A percentile compares a stretch with the other conserved stretches of the same genome.
Conservation (phyloP, 768 basidiomycete genomes). For the Suillus decipiens region DNA sequence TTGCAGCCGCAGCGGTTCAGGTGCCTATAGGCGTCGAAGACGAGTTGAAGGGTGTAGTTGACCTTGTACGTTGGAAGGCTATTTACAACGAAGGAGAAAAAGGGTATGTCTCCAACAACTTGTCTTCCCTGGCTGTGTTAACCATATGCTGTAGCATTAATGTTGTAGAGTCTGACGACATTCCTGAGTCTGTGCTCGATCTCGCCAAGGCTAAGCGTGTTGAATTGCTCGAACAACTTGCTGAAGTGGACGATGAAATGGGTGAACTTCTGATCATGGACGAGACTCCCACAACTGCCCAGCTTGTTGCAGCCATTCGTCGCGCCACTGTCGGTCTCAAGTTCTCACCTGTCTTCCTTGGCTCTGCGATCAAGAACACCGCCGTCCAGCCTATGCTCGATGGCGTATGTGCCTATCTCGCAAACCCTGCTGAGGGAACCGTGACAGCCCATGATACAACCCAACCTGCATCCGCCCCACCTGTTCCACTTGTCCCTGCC, state of each 20-base stretch:
- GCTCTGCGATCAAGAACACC: slow-evolving; percentile 97
- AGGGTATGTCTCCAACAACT: slow-evolving; percentile 59
- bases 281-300: slow-evolving; percentile 65
- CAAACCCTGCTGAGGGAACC: slow-evolving; percentile 78
- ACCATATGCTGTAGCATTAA: slow-evolving; percentile 51
- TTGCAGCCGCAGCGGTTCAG: slow-evolving; percentile 92
- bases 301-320: slow-evolving; percentile 84
- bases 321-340: slow-evolving; percentile 86
- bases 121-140: background rate
- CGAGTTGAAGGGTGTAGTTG: slow-evolving; percentile 87
- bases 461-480: slow-evolving; percentile 62
- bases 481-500: slow-evolving; percentile 78
- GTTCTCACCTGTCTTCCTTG: slow-evolving; percentile 96
- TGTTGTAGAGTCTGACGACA: slow-evolving; percentile 82
- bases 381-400: slow-evolving; percentile 93
- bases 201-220: slow-evolving; percentile 82
- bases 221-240: slow-evolving; percentile 92
- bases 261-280: slow-evolving; percentile 91
- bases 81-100: slow-evolving; percentile 94
- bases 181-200: slow-evolving; percentile 73
- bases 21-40: slow-evolving; percentile 92
- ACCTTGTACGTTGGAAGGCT: slow-evolving; percentile 92
- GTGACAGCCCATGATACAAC: slow-evolving; percentile 83
- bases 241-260: slow-evolving; percentile 96
- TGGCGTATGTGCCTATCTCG: slow-evolving; percentile 94